Base-by-base conservation (phyloP, 257 asterid genomes). In the Primulina huaijiensis region DNA sequence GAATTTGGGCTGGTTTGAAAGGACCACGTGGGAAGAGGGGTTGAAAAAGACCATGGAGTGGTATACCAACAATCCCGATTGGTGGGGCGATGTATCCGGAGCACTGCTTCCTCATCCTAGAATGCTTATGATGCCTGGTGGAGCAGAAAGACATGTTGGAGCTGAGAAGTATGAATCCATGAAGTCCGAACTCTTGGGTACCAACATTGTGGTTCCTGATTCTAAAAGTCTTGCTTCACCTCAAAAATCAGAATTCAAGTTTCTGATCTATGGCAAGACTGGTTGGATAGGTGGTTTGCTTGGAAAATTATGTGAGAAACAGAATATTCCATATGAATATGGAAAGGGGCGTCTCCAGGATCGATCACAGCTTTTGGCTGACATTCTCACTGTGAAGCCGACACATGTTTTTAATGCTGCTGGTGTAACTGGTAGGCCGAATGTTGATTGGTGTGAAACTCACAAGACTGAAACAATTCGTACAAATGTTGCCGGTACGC, bases 1-100 rank as follows among this genome's bases (percentile, higher is more conserved):
- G 38, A 53, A 52, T 10, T 40, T 75, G 20, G 79, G 79, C 19
- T 75, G 79, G 79, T 10, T n/a, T 3, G 75, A 75, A 60, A 75
- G 25, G 67, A 75, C 75, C 5, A n/a, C 64, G 1, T 75, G 79
- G 75, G 71, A 75, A 16, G 79, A 75, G 7, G 79, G 79, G 2
- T 25, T 75, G 37, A 63, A 62, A 57, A 69, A 31, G 52, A 75
- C 79, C 14, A 34, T 75, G 34, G 75, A 75, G 29, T 75, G 79
- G 79, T 75, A 75, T 12, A 63, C 30, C 1, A 27, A 34, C 14
- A 75, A 69, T 23, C 70, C 27, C 5, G 72, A 75, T 63, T 75
- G 79, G 79, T 75, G 79, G 79, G 79, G 71, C 2, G 79, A 75
- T 64, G 69, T 75, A 35, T 20, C 75, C 12, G 31, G 35, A 3